phyloP scores from a whole-genome alignment of 2,329 filamentous ascomycete species.

The Diaporthe nobilis region DNA sequence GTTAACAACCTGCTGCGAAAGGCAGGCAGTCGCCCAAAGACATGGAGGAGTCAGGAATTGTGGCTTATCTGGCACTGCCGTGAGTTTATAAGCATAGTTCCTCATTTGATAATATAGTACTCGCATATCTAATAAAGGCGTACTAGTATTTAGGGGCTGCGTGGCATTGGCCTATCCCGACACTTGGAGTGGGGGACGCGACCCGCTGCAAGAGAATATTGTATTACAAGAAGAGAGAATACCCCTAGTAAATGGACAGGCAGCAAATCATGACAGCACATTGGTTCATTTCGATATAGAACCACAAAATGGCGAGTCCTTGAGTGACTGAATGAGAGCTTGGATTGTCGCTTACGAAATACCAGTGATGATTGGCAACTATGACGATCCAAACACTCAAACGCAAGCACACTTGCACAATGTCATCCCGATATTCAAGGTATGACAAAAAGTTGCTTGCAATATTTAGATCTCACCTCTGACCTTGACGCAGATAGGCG shows the following conservation, averaged over 20 bases:
- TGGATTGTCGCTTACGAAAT: not conserved
- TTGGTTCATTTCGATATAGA: slow-evolving; percentile 34
- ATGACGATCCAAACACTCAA: slow-evolving; percentile 8
- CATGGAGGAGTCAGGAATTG: slow-evolving; percentile 9
- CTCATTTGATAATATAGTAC: not conserved
- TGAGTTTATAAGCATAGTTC: not conserved
- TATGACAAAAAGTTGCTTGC: not conserved
- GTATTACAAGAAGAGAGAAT: slow-evolving; percentile 23
- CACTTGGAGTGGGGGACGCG: not conserved
- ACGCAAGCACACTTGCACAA: slow-evolving; percentile 5
- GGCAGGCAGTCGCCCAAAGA: not conserved
- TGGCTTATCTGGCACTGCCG: slow-evolving; percentile 30
- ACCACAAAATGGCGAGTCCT: slow-evolving; percentile 9
- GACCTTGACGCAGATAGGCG: slow-evolving; percentile 20
- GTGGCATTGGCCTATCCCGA: slow-evolving; percentile 20
- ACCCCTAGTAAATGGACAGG: not conserved
- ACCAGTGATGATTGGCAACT: slow-evolving; percentile 30
- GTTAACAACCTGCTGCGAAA: not conserved
- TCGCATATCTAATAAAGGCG: not conserved
- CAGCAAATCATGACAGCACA: not conserved
- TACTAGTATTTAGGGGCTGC: slow-evolving; percentile 22
- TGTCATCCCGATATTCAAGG: slow-evolving; percentile 24
- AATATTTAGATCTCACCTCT: not conserved
- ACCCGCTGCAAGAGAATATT: not conserved
- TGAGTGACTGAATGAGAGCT: too few species aligned